phyloP scores from a whole-genome alignment of 352 stramenopile species.

The Aphanomyces stellatus region DNA sequence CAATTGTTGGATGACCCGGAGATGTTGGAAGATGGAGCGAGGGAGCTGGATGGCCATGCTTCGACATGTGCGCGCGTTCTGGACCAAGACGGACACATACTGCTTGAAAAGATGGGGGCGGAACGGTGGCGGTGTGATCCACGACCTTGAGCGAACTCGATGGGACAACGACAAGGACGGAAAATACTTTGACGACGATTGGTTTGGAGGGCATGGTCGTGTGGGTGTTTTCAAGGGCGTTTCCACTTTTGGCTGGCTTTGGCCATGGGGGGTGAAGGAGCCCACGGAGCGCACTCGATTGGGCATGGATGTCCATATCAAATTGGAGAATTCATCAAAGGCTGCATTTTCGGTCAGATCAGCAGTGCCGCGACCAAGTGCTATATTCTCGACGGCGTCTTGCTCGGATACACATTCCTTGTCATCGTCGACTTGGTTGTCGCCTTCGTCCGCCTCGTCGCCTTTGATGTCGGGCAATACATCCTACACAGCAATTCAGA shows the following conservation, averaged over 20 bases:
- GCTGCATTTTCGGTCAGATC: slow-evolving; percentile 17
- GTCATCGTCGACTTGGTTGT: background rate
- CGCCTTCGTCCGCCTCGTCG: background rate
- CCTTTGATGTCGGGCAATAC: too few species aligned
- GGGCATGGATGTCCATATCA: slow-evolving; percentile 14
- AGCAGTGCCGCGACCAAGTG: too few species aligned
- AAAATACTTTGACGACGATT: slow-evolving; percentile 17
- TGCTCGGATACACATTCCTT: slow-evolving; percentile 11
- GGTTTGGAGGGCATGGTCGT: background rate
- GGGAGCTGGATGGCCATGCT: slow-evolving; percentile 37
- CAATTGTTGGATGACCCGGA: slow-evolving; percentile 81
- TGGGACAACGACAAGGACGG: slow-evolving; percentile 18
- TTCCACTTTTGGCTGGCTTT: background rate
- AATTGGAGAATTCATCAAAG: slow-evolving; percentile 27
- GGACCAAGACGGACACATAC: slow-evolving; percentile 10
- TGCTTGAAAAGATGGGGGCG: background rate
- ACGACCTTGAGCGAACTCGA: too few species aligned
- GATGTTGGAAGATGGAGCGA: slow-evolving; percentile 46
- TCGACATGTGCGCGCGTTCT: background rate
- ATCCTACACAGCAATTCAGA: too few species aligned
- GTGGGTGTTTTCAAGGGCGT: background rate
- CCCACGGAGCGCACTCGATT: too few species aligned
- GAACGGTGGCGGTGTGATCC: background rate
- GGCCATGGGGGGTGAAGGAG: too few species aligned
- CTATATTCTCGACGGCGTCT: background rate